phyloP scores from a whole-genome alignment of 805 yeast genomes.

The Wickerhamomyces sydowiorum region DNA sequence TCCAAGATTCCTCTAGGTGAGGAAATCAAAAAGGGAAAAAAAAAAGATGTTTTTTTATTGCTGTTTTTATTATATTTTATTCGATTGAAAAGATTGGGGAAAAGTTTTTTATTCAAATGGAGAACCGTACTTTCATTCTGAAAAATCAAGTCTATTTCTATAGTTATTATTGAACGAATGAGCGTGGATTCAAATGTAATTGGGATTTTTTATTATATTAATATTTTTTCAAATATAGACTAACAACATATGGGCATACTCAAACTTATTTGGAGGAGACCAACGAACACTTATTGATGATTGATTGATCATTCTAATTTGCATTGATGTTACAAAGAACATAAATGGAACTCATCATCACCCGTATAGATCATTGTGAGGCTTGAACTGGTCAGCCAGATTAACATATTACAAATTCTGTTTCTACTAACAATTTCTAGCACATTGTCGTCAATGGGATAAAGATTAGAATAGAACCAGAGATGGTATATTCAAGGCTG shows the following conservation, averaged over 20 bases:
- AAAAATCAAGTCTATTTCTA: not conserved
- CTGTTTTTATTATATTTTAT: not conserved
- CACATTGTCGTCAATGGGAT: no score
- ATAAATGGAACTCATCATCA: no score
- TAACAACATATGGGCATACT: not conserved
- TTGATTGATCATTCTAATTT: no score
- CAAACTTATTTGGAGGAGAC: not conserved
- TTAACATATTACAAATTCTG: no score
- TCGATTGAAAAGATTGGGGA: not conserved
- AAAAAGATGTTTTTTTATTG: not conserved
- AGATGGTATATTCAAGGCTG: not conserved
- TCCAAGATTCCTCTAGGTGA: not conserved
- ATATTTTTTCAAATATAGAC: no score
- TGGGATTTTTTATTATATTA: not conserved
- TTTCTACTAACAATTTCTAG: not conserved
- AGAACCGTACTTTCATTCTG: no score
- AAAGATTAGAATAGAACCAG: not conserved
- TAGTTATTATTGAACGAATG: constrained; percentile 6
- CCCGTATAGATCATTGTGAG: no score
- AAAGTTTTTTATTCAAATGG: not conserved
- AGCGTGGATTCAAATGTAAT: not conserved
- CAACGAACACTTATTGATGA: no score
- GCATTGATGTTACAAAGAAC: no score
- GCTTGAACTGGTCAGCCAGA: no score
- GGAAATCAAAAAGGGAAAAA: not conserved